Percentiles rank a stretch among this genome's conserved stretches.
Conservation (phyloP, 192 early-diverging fungal species). For the Backusella parvicylindrica region DNA sequence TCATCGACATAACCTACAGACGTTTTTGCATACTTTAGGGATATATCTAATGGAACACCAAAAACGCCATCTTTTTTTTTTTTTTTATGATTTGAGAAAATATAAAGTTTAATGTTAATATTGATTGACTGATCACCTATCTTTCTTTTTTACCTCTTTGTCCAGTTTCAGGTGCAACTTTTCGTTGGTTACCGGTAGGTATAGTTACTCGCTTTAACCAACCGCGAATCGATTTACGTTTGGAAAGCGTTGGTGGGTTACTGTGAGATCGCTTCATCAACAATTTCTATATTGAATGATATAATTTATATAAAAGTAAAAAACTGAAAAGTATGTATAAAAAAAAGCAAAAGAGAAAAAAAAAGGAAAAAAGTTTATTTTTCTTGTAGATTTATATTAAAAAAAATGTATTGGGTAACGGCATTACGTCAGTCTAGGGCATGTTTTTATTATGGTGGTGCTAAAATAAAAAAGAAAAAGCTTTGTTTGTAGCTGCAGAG, state of each 20-base stretch:
- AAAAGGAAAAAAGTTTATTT: neutral
- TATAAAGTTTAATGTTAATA: neutral
- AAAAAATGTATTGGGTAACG: neutral
- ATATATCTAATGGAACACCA: conserved; percentile 25
- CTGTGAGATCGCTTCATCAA: conserved; percentile 11
- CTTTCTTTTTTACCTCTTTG: neutral
- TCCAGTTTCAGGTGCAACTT: neutral
- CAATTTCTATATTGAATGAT: neutral
- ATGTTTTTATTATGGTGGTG: neutral
- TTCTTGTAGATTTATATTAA: neutral
- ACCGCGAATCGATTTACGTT: conserved; percentile 5
- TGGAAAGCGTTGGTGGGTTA: conserved; percentile 11
- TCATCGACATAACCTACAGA: conserved; percentile 31
- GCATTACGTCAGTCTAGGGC: conserved; percentile 3
- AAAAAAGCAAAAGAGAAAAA: conserved; percentile 2
- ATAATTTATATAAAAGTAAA: neutral
- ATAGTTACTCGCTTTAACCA: conserved; percentile 9
- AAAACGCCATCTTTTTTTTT: conserved; percentile 18
- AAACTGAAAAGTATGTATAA: neutral
- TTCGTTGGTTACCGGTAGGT: neutral
- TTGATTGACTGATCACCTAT: neutral
- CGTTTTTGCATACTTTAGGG: conserved; percentile 29
- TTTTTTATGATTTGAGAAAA: neutral
- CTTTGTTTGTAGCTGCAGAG: neutral
- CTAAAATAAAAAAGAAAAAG: neutral